A percentile compares a stretch with the other conserved stretches of the same genome.
These are phyloP conservation scores for Geoglossum cookeanum DNA, from an alignment of 2,329 filamentous ascomycete genomes.

Conservation along the genomic window DNA sequence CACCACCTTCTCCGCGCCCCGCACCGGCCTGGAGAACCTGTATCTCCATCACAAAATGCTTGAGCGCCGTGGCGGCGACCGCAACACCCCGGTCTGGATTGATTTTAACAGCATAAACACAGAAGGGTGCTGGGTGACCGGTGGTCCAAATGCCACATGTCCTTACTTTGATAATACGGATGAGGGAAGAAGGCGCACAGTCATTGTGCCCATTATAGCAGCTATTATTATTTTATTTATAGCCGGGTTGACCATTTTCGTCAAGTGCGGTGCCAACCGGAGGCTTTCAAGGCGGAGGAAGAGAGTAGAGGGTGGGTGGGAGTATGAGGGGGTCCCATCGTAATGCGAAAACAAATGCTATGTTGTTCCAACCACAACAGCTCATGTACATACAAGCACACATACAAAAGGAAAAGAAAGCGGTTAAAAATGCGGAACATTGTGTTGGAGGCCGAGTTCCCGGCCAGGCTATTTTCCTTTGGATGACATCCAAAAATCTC, in stretches of 20 bases:
- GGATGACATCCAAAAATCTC: no score
- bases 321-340: slow-evolving; percentile 36
- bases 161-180: slow-evolving; percentile 32
- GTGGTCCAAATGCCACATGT: slow-evolving; percentile 35
- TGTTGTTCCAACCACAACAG: no score
- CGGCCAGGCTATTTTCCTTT: no score
- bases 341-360: no score
- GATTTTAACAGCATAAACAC: slow-evolving; percentile 41
- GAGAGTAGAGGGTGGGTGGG: slow-evolving; percentile 35
- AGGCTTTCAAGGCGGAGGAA: slow-evolving; percentile 30
- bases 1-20: slow-evolving; percentile 35
- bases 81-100: slow-evolving; percentile 29
- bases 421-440: no score
- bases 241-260: slow-evolving; percentile 40
- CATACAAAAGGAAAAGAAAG: no score
- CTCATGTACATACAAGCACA: no score
- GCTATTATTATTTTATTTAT: slow-evolving; percentile 42
- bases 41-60: slow-evolving; percentile 27
- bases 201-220: slow-evolving; percentile 42
- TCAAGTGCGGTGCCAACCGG: slow-evolving; percentile 44
- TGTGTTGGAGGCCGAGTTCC: no score
- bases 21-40: slow-evolving; percentile 42
- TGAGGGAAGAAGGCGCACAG: slow-evolving; percentile 24
- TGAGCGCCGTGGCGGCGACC: slow-evolving; percentile 12
- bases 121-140: slow-evolving; percentile 40